Conservation (phyloP, 306 rosid species). For the Trifolium pratense region DNA sequence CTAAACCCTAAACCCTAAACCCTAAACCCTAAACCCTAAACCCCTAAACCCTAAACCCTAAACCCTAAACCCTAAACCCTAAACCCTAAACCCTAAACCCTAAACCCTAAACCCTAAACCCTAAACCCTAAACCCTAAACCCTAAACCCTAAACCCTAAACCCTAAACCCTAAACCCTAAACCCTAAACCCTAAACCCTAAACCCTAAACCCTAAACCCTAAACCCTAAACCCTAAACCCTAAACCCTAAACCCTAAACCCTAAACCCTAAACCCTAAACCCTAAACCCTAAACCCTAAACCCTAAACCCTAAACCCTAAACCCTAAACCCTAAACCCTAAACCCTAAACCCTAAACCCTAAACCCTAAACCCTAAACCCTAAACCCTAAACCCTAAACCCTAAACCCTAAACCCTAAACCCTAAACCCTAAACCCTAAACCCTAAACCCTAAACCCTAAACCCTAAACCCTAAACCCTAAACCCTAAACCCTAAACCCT, state of each 20-base stretch:
- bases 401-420: neutral
- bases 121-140: neutral
- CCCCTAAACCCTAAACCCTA: neutral
- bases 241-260: neutral
- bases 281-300: neutral
- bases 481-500: slow-evolving; percentile 8
- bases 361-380: neutral
- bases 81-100: neutral
- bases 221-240: neutral
- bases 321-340: neutral
- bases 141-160: slow-evolving; percentile 1
- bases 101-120: neutral
- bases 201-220: neutral
- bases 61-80: neutral
- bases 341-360: no score
- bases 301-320: neutral
- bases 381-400: neutral
- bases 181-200: neutral
- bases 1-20: neutral
- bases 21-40: no score
- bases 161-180: neutral
- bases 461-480: neutral
- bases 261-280: neutral
- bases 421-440: neutral
- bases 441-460: slow-evolving; percentile 4